Conservation (phyloP, 2,329 filamentous ascomycete genomes). For the Venturia pyrina region DNA sequence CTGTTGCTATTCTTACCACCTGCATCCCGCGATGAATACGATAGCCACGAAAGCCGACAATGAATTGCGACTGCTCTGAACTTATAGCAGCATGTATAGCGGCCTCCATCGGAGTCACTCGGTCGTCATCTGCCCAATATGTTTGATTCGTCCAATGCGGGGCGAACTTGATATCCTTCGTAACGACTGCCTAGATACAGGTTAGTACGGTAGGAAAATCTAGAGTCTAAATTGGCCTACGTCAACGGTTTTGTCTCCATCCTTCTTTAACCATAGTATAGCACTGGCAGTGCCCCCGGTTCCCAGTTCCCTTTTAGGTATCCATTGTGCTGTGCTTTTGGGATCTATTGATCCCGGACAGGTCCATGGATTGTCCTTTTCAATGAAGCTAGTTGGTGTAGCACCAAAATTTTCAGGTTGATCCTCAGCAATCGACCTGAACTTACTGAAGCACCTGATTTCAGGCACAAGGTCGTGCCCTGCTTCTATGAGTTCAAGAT, state of each 20-base stretch:
- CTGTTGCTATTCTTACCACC: background rate
- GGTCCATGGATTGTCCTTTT: background rate
- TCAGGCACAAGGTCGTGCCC: background rate
- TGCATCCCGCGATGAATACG: background rate
- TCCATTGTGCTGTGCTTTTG: background rate
- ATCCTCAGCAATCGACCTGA: background rate
- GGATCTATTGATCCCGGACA: background rate
- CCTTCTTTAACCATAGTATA: background rate
- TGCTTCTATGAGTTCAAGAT: background rate
- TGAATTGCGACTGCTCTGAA: background rate
- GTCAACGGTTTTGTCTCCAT: background rate
- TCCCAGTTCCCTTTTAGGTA: background rate
- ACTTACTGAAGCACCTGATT: background rate
- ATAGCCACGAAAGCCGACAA: background rate
- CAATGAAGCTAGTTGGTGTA: background rate
- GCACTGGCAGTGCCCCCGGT: background rate
- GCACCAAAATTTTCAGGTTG: background rate
- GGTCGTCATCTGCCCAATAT: background rate
- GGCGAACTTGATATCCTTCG: background rate
- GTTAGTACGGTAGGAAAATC: background rate
- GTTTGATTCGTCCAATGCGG: background rate
- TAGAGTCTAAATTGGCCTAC: background rate
- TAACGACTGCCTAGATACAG: background rate
- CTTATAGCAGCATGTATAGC: background rate
- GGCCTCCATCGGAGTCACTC: background rate